These are phyloP conservation scores for Exophiala calicioides DNA, from an alignment of 2,329 filamentous ascomycete genomes.

Conservation along the genomic window DNA sequence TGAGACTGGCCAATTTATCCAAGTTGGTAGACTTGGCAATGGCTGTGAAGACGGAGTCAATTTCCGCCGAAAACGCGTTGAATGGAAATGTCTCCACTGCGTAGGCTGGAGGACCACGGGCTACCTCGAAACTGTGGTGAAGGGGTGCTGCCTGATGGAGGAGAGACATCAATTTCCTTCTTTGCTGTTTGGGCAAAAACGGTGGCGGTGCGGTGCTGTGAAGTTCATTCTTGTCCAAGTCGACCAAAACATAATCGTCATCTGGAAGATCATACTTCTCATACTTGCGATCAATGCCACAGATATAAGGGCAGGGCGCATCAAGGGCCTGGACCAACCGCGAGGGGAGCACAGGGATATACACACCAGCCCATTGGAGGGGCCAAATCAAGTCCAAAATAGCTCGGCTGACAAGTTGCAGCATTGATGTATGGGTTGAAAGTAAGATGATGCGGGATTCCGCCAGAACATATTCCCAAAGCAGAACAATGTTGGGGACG, in stretches of 20 bases:
- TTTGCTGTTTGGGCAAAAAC: conserved; percentile 80
- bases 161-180: conserved; percentile 83
- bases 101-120: conserved; percentile 86
- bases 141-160: conserved; percentile 89
- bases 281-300: conserved; percentile 91
- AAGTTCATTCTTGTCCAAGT: conserved; percentile 87
- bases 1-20: conserved; percentile 83
- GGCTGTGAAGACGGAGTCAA: conserved; percentile 74
- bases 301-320: conserved; percentile 94
- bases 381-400: conserved; percentile 84
- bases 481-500: conserved; percentile 84
- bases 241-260: conserved; percentile 92
- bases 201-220: conserved; percentile 79
- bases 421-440: conserved; percentile 93
- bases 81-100: conserved; percentile 90
- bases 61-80: conserved; percentile 87
- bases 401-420: conserved; percentile 89
- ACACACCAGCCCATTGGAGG: conserved; percentile 87
- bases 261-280: conserved; percentile 83
- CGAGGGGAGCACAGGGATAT: conserved; percentile 87
- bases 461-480: conserved; percentile 89
- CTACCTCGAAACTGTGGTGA: conserved; percentile 80
- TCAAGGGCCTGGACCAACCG: conserved; percentile 87
- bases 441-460: conserved; percentile 96
- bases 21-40: conserved; percentile 70